A percentile compares a stretch with the other conserved stretches of the same genome.
Evolutionary conservation across 2,329 filamentous ascomycete species (phyloP).

Genomic region (Akanthomyces dipterigenus): DNA sequence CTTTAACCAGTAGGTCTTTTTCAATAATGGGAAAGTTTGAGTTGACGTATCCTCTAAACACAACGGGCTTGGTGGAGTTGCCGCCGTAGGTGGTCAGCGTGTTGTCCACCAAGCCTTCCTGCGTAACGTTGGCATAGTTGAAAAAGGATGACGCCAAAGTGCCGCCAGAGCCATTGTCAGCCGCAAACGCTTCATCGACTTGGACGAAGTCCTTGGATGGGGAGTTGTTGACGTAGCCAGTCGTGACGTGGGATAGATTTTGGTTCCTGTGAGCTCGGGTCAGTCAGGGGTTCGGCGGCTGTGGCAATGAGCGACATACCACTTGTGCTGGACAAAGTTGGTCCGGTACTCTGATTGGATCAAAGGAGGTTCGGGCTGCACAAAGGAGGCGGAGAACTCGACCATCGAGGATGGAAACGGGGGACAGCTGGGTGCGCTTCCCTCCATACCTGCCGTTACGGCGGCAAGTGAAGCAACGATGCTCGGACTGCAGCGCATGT

Average conservation of each 20-base stretch:
- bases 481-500: neutral
- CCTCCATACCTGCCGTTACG: neutral
- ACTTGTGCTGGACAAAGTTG: slow-evolving; percentile 33
- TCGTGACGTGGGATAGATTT: slow-evolving; percentile 31
- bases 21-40: slow-evolving; percentile 30
- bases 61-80: slow-evolving; percentile 13
- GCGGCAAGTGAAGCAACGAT: neutral
- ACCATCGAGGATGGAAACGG: slow-evolving; percentile 21
- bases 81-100: slow-evolving; percentile 22
- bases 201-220: slow-evolving; percentile 23
- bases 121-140: slow-evolving; percentile 29
- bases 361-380: slow-evolving; percentile 26
- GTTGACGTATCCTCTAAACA: slow-evolving; percentile 30
- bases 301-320: slow-evolving; percentile 17
- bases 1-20: slow-evolving; percentile 21
- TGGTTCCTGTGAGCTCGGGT: slow-evolving; percentile 22
- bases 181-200: slow-evolving; percentile 21
- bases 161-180: slow-evolving; percentile 16
- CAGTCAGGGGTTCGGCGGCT: too few species aligned
- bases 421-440: slow-evolving; percentile 11
- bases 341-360: slow-evolving; percentile 26
- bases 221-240: slow-evolving; percentile 30
- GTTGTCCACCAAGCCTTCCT: slow-evolving; percentile 30
- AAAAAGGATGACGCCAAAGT: slow-evolving; percentile 26
- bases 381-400: slow-evolving; percentile 25